phyloP scores from a whole-genome alignment of 1,139 yeast species.

The Nakaseomyces sp. region DNA sequence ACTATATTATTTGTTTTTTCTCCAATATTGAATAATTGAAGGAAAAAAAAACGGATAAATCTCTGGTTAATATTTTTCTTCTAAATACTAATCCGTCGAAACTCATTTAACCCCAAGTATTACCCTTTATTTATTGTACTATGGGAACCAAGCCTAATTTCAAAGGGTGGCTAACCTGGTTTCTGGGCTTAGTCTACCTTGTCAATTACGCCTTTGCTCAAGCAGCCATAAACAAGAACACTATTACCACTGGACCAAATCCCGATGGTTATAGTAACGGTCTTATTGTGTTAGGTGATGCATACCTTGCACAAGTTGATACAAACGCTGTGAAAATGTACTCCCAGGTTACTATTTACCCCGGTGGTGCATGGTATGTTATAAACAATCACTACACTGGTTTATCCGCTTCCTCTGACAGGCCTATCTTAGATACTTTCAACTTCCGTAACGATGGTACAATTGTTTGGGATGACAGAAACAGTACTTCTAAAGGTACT shows the following conservation, averaged over 20 bases:
- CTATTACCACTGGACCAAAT: background rate
- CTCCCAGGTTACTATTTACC: background rate
- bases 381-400: background rate
- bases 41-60: too few species aligned
- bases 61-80: too few species aligned
- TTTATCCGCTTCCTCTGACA: background rate
- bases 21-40: too few species aligned
- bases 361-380: background rate
- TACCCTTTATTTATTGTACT: too few species aligned
- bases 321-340: background rate
- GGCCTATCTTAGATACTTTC: background rate
- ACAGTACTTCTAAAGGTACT: background rate
- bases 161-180: slow-evolving; percentile 3
- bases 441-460: slow-evolving; percentile 3
- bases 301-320: background rate
- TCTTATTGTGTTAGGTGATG: background rate
- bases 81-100: too few species aligned
- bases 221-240: slow-evolving; percentile 2
- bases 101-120: too few species aligned
- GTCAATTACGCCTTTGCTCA: background rate
- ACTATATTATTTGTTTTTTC: too few species aligned
- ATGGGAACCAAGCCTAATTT: slow-evolving; percentile 3
- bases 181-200: background rate
- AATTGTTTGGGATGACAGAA: background rate
- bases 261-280: slow-evolving; percentile 2